Percentiles rank a stretch among this genome's conserved stretches.
Evolutionary conservation across 768 basidiomycete species (phyloP).

Genomic region (Dioszegia aurantiaca): DNA sequence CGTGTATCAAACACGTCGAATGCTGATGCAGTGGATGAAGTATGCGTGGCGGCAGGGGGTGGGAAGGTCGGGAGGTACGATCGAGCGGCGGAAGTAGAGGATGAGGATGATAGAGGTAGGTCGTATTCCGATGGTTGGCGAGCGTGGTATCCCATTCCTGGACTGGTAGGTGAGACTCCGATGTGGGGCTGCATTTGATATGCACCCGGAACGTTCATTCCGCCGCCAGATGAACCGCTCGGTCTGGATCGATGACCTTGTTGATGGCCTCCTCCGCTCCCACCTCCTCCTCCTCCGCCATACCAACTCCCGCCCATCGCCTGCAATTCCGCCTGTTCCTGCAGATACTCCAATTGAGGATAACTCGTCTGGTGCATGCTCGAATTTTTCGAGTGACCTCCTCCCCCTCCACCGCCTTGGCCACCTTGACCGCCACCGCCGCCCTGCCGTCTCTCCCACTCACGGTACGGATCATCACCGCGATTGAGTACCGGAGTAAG

Average conservation of each 20-base stretch:
- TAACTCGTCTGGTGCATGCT: slow-evolving; percentile 65
- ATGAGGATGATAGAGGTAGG: slow-evolving; percentile 13
- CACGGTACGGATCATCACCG: slow-evolving; percentile 80
- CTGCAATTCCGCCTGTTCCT: slow-evolving; percentile 73
- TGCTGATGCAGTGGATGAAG: slow-evolving; percentile 18
- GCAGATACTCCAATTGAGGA: slow-evolving; percentile 83
- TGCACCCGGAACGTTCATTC: no score
- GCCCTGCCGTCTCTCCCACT: slow-evolving; percentile 88
- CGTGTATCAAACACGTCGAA: slow-evolving; percentile 40
- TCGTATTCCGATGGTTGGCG: slow-evolving; percentile 27
- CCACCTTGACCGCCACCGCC: slow-evolving; percentile 51
- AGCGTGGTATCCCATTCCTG: slow-evolving; percentile 13
- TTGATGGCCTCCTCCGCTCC: background rate
- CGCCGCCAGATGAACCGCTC: background rate
- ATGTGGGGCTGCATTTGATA: slow-evolving; percentile 46
- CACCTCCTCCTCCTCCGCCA: slow-evolving; percentile 9
- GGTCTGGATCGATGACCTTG: slow-evolving; percentile 9
- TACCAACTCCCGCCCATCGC: slow-evolving; percentile 44
- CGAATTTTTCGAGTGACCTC: slow-evolving; percentile 51
- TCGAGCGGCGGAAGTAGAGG: slow-evolving; percentile 1
- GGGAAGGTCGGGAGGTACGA: slow-evolving; percentile 37
- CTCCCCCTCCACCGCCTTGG: slow-evolving; percentile 9
- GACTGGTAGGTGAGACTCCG: slow-evolving; percentile 25
- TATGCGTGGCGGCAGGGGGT: slow-evolving; percentile 35
- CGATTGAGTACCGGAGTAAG: slow-evolving; percentile 90